phyloP scores from a whole-genome alignment of 1,284 basidiomycete genomes.

The Thecaphora thlaspeos region DNA sequence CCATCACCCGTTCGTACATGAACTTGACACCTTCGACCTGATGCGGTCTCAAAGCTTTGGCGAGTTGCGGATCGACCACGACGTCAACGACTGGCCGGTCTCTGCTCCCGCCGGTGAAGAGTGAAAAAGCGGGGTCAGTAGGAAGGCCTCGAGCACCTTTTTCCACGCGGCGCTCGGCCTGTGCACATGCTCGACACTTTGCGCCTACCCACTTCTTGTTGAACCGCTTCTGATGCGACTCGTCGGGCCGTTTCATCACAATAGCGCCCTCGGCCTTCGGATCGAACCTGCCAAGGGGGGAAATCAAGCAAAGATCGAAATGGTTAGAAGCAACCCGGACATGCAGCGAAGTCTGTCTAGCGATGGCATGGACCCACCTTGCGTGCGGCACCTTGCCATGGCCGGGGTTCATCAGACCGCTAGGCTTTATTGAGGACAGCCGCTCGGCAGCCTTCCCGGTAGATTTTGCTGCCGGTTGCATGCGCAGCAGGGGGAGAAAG shows the following conservation, averaged over 20 bases:
- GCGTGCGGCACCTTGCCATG: constrained; percentile 21
- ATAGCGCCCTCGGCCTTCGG: constrained; percentile 65
- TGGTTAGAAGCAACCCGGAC: too few species aligned
- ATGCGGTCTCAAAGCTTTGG: constrained; percentile 62
- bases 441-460: constrained; percentile 11
- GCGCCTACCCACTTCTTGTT: constrained; percentile 68
- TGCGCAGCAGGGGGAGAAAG: too few species aligned
- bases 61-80: constrained; percentile 86
- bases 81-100: constrained; percentile 79
- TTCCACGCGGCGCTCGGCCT: too few species aligned
- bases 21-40: constrained; percentile 81
- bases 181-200: too few species aligned
- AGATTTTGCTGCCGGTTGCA: constrained; percentile 5
- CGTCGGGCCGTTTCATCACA: constrained; percentile 78
- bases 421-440: constrained; percentile 10
- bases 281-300: constrained; percentile 18
- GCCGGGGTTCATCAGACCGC: constrained; percentile 24
- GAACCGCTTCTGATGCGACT: constrained; percentile 67
- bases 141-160: neutral
- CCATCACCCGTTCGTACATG: constrained; percentile 90
- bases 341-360: neutral
- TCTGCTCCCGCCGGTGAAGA: constrained; percentile 10
- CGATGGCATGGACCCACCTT: neutral
- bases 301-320: neutral
- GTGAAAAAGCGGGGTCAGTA: neutral